Base-by-base conservation (phyloP, 2,329 filamentous ascomycete genomes). In the Fusarium pseudocircinatum region DNA sequence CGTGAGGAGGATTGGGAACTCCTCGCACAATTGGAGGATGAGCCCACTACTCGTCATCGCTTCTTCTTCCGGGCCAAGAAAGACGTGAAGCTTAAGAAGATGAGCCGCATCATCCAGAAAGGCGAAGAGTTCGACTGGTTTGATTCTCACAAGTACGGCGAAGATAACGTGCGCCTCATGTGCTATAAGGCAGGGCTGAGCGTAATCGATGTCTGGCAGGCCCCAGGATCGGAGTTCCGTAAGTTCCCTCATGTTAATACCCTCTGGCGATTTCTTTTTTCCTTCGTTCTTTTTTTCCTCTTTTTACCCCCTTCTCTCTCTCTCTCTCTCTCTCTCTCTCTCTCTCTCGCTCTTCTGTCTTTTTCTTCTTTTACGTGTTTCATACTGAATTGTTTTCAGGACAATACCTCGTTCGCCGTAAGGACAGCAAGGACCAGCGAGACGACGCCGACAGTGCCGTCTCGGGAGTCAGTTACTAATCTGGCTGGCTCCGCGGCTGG, bases 61-160 rank as follows among this genome's bases (percentile, higher is more conserved):
- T 84, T 84, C 71, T 84, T 79, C 69, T 80, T 84, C 62, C 76
- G 77, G 22, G 82, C 83, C 32, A 82, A 80, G 34, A 76, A 73
- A 22, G 79, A 83, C 28, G 74, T 84, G 37, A 61, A 64, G 10
- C 72, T 83, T 22, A 59, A 67, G 14, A 75, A 67, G 22, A 68
- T 79, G 34, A 72, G 66, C 6, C 75, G 75, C 22, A 66, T 67
- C 16, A 80, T 84, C 43, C 60, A 69, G 44, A 58, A 75, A 26
- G 82, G 80, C 20, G 77, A 82, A 47, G 81, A 83, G 63, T 76
- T 84, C 22, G 83, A 84, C 67, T 84, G 83, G 83, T 84, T 84
- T 66, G 83, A 84, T 71, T 83, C 83, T 37, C 83, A 84, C 75
- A 84, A 84, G 73, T 83, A 84, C 53, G 76, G 78, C 52, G 80